A percentile compares a stretch with the other conserved stretches of the same genome.
These are phyloP conservation scores for Colletotrichum cereale DNA, from an alignment of 2,329 filamentous ascomycete species.

Conservation along the genomic window DNA sequence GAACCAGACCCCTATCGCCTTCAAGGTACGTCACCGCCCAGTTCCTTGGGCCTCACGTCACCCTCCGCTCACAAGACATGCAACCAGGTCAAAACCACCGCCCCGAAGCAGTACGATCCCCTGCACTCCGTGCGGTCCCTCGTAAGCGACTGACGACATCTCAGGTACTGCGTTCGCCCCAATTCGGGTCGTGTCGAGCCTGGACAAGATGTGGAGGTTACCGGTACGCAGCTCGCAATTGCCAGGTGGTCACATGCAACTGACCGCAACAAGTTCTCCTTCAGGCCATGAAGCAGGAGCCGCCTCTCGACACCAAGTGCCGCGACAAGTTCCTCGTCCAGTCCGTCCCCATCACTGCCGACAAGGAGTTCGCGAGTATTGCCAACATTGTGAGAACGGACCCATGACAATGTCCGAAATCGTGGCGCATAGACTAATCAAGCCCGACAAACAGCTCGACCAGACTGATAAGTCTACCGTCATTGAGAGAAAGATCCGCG, in stretches of 20 bases:
- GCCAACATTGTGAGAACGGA: slow-evolving; percentile 53
- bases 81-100: slow-evolving; percentile 94
- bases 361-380: slow-evolving; percentile 87
- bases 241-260: slow-evolving; percentile 42
- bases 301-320: slow-evolving; percentile 86
- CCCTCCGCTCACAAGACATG: slow-evolving; percentile 31
- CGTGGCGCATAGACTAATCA: slow-evolving; percentile 22
- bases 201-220: slow-evolving; percentile 89
- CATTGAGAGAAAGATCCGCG: slow-evolving; percentile 95
- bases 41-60: slow-evolving; percentile 15
- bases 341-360: slow-evolving; percentile 84
- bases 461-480: slow-evolving; percentile 82
- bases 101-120: slow-evolving; percentile 90
- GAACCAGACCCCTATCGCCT: slow-evolving; percentile 72
- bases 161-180: slow-evolving; percentile 95
- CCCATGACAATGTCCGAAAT: not conserved
- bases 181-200: slow-evolving; percentile 97
- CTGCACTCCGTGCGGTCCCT: slow-evolving; percentile 42
- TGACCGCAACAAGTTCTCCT: slow-evolving; percentile 77
- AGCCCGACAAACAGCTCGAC: slow-evolving; percentile 72
- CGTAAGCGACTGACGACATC: slow-evolving; percentile 43
- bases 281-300: slow-evolving; percentile 98
- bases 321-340: slow-evolving; percentile 98
- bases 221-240: slow-evolving; percentile 70
- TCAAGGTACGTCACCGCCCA: slow-evolving; percentile 68